These are phyloP conservation scores for Onygena corvina DNA, from an alignment of 2,329 filamentous ascomycete genomes.

Conservation along the genomic window DNA sequence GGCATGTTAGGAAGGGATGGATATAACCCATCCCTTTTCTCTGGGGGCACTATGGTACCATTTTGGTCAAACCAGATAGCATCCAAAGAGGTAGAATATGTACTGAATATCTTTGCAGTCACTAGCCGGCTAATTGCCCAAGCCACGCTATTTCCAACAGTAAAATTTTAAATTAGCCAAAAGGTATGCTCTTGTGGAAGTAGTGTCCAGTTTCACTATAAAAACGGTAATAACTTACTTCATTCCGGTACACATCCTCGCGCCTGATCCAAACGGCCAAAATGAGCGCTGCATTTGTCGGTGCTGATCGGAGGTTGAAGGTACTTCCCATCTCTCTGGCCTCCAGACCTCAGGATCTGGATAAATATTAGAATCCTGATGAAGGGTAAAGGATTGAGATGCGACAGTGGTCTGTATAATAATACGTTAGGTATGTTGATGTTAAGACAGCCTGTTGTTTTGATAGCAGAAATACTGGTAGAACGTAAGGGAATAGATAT, in stretches of 20 bases:
- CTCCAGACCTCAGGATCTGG: slow-evolving; percentile 42
- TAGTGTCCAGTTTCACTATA: no score
- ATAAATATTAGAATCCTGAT: slow-evolving; percentile 41
- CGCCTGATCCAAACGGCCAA: slow-evolving; percentile 45
- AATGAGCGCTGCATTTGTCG: slow-evolving; percentile 44
- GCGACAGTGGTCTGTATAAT: slow-evolving; percentile 14
- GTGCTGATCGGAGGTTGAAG: slow-evolving; percentile 38
- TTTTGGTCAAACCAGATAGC: slow-evolving; percentile 5
- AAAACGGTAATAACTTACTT: slow-evolving; percentile 15
- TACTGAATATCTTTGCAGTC: slow-evolving; percentile 14
- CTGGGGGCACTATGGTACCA: slow-evolving; percentile 5
- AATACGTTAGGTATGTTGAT: not conserved
- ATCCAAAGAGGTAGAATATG: slow-evolving; percentile 13
- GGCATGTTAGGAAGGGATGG: slow-evolving; percentile 12
- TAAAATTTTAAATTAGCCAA: not conserved
- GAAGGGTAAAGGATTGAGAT: slow-evolving; percentile 28
- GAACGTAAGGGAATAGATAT: not conserved
- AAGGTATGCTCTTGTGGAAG: not conserved
- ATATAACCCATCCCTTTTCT: slow-evolving; percentile 13
- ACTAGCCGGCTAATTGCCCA: slow-evolving; percentile 15
- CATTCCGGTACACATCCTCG: slow-evolving; percentile 29
- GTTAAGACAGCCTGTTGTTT: no score
- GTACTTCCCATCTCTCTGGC: slow-evolving; percentile 45
- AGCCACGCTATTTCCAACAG: slow-evolving; percentile 11
- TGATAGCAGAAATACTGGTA: not conserved